These are phyloP conservation scores for Neurospora crassa DNA, from an alignment of 2,329 filamentous ascomycete species.

Conservation along the genomic window DNA sequence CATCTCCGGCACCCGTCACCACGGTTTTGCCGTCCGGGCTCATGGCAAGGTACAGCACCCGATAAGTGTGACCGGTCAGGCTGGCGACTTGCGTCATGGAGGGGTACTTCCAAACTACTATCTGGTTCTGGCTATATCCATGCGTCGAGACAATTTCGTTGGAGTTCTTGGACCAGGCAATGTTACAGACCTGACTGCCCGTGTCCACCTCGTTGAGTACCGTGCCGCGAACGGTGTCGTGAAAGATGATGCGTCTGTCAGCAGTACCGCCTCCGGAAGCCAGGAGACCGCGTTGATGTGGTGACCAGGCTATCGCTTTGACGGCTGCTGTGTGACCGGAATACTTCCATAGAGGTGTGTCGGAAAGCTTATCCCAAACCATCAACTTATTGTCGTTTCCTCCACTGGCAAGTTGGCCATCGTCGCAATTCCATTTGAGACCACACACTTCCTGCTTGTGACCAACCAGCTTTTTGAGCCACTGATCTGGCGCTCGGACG, in stretches of 20 bases:
- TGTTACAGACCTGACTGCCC: constrained; percentile 96
- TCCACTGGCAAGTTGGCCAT: constrained; percentile 87
- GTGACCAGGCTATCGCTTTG: constrained; percentile 96
- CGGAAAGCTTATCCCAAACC: constrained; percentile 95
- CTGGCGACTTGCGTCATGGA: constrained; percentile 96
- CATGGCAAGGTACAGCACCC: constrained; percentile 94
- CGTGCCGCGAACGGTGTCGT: constrained; percentile 81
- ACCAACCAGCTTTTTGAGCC: constrained; percentile 74
- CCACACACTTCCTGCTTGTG: constrained; percentile 99
- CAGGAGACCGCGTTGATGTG: constrained; percentile 87
- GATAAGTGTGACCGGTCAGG: constrained; percentile 91
- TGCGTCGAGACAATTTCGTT: constrained; percentile 97
- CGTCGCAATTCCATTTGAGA: constrained; percentile 92
- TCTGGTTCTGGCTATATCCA: constrained; percentile 96
- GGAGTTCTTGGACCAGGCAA: constrained; percentile 94
- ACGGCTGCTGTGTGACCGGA: constrained; percentile 92
- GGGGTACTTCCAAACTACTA: constrained; percentile 98
- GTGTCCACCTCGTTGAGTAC: constrained; percentile 86
- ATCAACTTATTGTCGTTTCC: constrained; percentile 99
- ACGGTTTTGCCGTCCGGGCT: constrained; percentile 90
- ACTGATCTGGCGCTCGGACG: constrained; percentile 86
- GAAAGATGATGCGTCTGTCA: constrained; percentile 94
- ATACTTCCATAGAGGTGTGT: constrained; percentile 87
- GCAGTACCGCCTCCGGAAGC: constrained; percentile 93
- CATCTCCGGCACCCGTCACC: constrained; percentile 91